Conservation (phyloP, 306 rosid genomes). For the Ormosia semicastrata region DNA sequence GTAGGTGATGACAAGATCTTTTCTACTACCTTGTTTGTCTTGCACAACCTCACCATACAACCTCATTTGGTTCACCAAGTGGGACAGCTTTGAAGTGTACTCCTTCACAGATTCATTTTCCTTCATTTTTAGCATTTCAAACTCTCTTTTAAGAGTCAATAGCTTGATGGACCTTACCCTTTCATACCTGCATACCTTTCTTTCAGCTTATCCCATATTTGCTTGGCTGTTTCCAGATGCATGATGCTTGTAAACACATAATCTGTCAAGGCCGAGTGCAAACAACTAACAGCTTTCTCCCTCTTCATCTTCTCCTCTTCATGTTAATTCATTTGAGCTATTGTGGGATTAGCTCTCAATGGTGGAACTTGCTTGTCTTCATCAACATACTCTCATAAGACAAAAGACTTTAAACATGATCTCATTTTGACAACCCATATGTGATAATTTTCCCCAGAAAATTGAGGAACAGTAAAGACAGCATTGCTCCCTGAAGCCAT, state of each 20-base stretch:
- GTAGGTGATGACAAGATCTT: no score
- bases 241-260: background rate
- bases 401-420: background rate
- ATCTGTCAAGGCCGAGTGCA: background rate
- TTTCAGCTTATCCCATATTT: background rate
- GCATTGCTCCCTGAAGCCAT: background rate
- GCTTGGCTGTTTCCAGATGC: background rate
- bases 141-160: no score
- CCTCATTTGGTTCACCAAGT: background rate
- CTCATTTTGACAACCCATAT: background rate
- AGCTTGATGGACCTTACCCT: background rate
- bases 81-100: background rate
- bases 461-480: background rate
- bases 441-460: background rate
- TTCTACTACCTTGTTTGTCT: no score
- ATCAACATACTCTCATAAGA: background rate
- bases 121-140: background rate
- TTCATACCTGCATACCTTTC: background rate
- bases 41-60: background rate
- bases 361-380: background rate
- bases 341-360: no score
- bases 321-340: background rate
- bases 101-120: background rate
- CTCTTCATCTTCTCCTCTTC: background rate
- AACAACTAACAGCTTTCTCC: no score